Conservation (phyloP, 2,329 filamentous ascomycete genomes). For the Phyllosticta citrichinensis region DNA sequence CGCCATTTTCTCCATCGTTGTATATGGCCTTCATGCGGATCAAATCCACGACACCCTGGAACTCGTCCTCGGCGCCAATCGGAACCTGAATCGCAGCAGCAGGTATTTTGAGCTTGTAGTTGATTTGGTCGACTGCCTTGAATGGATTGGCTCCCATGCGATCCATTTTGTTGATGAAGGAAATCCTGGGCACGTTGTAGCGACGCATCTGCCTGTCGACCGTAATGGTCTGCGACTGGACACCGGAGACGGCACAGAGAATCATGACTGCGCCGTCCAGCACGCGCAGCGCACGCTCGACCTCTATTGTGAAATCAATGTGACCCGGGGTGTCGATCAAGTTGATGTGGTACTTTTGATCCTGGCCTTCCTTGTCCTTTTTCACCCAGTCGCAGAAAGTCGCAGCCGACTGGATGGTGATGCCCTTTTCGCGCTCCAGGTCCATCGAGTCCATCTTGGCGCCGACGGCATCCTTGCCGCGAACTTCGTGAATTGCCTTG, state of each 20-base stretch:
- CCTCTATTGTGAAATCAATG: slow-evolving; percentile 98
- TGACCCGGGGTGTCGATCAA: slow-evolving; percentile 97
- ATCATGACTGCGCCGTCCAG: slow-evolving; percentile 98
- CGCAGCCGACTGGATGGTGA: slow-evolving; percentile 96
- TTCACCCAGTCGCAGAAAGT: slow-evolving; percentile 98
- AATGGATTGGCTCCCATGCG: slow-evolving; percentile 97
- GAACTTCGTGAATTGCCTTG: slow-evolving; percentile 92
- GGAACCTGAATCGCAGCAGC: slow-evolving; percentile 92
- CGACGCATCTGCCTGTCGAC: slow-evolving; percentile 98
- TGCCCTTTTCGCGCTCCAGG: slow-evolving; percentile 93
- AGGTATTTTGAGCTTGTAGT: slow-evolving; percentile 84
- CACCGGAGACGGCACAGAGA: slow-evolving; percentile 90
- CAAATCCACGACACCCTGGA: slow-evolving; percentile 85
- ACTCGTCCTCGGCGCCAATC: slow-evolving; percentile 84
- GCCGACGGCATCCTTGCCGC: slow-evolving; percentile 86
- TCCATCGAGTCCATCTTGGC: slow-evolving; percentile 99
- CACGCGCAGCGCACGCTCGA: slow-evolving; percentile 88
- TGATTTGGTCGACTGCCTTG: slow-evolving; percentile 96
- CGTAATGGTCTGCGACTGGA: slow-evolving; percentile 96
- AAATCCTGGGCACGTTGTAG: slow-evolving; percentile 91
- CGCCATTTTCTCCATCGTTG: slow-evolving; percentile 73
- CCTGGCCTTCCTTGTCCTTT: slow-evolving; percentile 63
- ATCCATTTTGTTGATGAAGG: slow-evolving; percentile 99
- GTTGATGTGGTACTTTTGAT: slow-evolving; percentile 94
- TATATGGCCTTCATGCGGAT: slow-evolving; percentile 89